Percentiles rank a stretch among this genome's conserved stretches.
Evolutionary conservation across 73 alveolate species (phyloP).

Genomic region (Paramecium sexaurelia): DNA sequence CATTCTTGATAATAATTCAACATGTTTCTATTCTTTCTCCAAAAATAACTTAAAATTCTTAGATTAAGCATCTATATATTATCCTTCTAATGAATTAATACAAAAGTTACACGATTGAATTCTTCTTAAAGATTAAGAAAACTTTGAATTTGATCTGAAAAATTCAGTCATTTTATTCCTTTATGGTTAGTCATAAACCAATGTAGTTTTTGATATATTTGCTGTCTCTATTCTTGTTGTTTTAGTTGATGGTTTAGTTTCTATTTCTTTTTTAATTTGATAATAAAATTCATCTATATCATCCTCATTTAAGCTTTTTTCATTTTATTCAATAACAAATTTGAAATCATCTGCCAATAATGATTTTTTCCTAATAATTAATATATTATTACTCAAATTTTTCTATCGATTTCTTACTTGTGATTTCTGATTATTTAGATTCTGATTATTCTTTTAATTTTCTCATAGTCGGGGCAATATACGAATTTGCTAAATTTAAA

Average conservation of each 20-base stretch:
- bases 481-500: neutral
- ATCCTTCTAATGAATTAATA: neutral
- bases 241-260: neutral
- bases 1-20: neutral
- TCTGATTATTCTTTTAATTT: neutral
- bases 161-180: neutral
- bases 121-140: neutral
- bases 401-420: neutral
- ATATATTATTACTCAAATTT: neutral
- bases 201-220: neutral
- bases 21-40: neutral
- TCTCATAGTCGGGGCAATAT: conserved; percentile 5
- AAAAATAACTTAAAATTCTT: neutral
- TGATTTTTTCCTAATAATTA: neutral
- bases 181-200: conserved; percentile 5
- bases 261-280: neutral
- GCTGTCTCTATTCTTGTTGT: neutral
- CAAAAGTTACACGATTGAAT: neutral
- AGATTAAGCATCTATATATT: neutral
- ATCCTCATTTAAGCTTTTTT: neutral
- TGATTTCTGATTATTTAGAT: neutral
- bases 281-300: neutral
- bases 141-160: neutral
- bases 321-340: conserved; percentile 3
- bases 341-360: neutral